phyloP scores from a whole-genome alignment of 1,139 yeast species.

The Protomyces gravidus region DNA sequence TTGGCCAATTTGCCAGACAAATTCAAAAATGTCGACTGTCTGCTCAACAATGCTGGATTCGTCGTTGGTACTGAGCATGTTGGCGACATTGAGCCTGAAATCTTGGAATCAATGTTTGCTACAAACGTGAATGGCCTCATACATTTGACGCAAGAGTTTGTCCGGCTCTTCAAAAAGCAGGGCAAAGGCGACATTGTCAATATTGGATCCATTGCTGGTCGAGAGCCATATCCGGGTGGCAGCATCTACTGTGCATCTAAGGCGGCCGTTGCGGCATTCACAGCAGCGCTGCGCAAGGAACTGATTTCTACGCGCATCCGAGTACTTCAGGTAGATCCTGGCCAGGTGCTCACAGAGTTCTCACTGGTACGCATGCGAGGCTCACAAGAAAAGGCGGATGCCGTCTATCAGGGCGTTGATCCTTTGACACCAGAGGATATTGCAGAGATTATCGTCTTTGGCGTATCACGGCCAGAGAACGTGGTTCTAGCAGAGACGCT shows the following conservation, averaged over 20 bases:
- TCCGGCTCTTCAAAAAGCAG: conserved; percentile 55
- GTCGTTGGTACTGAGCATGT: conserved; percentile 66
- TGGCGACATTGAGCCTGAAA: conserved; percentile 54
- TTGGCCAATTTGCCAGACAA: conserved; percentile 46
- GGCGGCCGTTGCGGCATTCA: conserved; percentile 72
- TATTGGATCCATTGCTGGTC: conserved; percentile 82
- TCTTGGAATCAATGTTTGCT: conserved; percentile 57
- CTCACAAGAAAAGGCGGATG: conserved; percentile 62
- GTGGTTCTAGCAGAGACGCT: conserved; percentile 31
- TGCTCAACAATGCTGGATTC: conserved; percentile 78
- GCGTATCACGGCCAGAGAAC: conserved; percentile 41
- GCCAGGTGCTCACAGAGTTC: conserved; percentile 84
- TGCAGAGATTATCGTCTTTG: conserved; percentile 74
- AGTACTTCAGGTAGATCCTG: conserved; percentile 81
- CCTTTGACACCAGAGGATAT: conserved; percentile 74
- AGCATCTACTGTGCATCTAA: conserved; percentile 83
- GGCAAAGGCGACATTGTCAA: conserved; percentile 74
- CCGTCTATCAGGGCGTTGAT: conserved; percentile 65
- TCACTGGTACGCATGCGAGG: conserved; percentile 56
- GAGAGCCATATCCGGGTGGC: conserved; percentile 70
- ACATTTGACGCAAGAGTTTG: conserved; percentile 58
- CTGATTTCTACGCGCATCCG: conserved; percentile 59
- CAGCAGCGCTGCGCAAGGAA: conserved; percentile 73
- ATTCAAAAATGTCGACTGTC: conserved; percentile 45
- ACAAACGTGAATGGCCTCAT: conserved; percentile 74